Conservation (phyloP, 257 asterid species). For the Nicotiana benthamiana region DNA sequence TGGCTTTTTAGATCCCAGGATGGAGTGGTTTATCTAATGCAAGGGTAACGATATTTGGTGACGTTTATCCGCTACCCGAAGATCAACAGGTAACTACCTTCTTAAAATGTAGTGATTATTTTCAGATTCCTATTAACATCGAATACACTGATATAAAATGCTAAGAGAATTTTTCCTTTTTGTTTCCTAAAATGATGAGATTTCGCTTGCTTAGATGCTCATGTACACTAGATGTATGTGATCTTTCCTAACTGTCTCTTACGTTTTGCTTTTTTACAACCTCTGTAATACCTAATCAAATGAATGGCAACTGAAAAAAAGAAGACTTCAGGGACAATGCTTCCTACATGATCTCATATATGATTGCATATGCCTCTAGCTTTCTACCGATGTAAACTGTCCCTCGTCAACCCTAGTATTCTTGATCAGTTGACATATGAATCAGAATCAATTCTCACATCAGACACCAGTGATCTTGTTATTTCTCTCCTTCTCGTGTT, state of each 20-base stretch:
- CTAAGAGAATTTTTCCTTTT: not conserved
- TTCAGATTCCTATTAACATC: not conserved
- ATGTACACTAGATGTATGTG: not conserved
- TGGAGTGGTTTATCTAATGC: slow-evolving; percentile 99
- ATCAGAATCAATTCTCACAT: not conserved
- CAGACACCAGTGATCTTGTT: not conserved
- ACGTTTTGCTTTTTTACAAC: not conserved
- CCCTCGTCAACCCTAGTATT: not conserved
- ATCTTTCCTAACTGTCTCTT: not conserved
- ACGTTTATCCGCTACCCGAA: slow-evolving; percentile 83
- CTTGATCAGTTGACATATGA: not conserved
- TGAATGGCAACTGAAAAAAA: not conserved
- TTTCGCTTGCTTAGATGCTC: not conserved
- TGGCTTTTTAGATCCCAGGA: slow-evolving; percentile 68
- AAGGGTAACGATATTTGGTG: slow-evolving; percentile 92
- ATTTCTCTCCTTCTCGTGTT: not conserved
- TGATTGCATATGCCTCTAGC: not conserved
- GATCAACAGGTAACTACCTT: slow-evolving; percentile 68
- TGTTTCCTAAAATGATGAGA: not conserved
- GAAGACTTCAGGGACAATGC: not conserved
- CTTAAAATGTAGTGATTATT: not conserved
- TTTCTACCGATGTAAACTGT: not conserved
- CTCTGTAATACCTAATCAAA: not conserved
- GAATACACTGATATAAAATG: not conserved
- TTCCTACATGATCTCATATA: not conserved